A percentile compares a stretch with the other conserved stretches of the same genome.
phyloP scores from a whole-genome alignment of 495 filamentous ascomycete genomes.

The Penicillium silybi region DNA sequence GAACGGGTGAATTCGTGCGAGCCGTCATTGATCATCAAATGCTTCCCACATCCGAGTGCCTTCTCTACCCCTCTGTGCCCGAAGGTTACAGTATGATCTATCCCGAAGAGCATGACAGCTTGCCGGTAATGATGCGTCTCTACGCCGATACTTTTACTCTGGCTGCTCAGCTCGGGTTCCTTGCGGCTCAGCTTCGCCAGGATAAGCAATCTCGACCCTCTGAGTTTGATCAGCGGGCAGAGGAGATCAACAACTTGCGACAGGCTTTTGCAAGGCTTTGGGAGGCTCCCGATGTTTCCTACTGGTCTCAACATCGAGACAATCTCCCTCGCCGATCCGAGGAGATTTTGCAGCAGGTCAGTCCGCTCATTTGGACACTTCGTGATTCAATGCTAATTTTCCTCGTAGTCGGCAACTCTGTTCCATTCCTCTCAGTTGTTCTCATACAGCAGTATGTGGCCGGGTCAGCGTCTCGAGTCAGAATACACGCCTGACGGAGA shows the following conservation, averaged over 20 bases:
- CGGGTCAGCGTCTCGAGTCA: constrained; percentile 38
- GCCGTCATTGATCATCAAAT: constrained; percentile 47
- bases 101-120: constrained; percentile 30
- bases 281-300: constrained; percentile 35
- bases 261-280: constrained; percentile 39
- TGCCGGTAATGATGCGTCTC: constrained; percentile 41
- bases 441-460: constrained; percentile 49
- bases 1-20: constrained; percentile 47
- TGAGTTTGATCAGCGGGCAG: constrained; percentile 17
- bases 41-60: constrained; percentile 36
- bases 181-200: constrained; percentile 36
- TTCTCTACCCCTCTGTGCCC: constrained; percentile 28
- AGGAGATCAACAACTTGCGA: constrained; percentile 30
- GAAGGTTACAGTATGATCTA: constrained; percentile 32
- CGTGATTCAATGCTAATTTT: background rate
- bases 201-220: constrained; percentile 16
- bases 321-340: constrained; percentile 37
- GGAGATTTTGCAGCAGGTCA: constrained; percentile 47
- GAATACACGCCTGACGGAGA: constrained; percentile 31
- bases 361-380: constrained; percentile 5
- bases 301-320: constrained; percentile 33
- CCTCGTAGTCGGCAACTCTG: constrained; percentile 36
- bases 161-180: constrained; percentile 37
- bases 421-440: constrained; percentile 50
- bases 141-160: constrained; percentile 42